Evolutionary conservation across 2,329 filamentous ascomycete genomes (phyloP), one percentile per base, ranked within the genome.

Genomic region (Hypoxylon sp.): DNA sequence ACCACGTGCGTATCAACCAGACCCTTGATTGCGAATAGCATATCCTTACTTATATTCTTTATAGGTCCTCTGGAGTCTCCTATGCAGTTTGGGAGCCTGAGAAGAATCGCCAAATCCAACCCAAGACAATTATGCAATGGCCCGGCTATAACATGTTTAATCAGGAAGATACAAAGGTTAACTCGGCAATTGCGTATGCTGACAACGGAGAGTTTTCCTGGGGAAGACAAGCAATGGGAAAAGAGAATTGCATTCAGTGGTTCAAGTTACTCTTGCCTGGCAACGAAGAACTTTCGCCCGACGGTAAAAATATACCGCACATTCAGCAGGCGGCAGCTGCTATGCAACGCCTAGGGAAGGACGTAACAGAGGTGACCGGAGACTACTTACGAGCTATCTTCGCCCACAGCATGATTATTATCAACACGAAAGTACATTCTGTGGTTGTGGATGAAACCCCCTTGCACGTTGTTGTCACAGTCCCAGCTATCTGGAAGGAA

Each of bases 401-500:
- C 73, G 17, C 56, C 0, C 67, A 73, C 20, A 51, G 50, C 2
- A 37, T 66, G 0, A 40, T 62, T 1, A 52, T 50, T 6, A 71
- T 77, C 7, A 48, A 38, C 7, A 36, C 51, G 15, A 56, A 64
- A 0, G 34, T 62, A 3, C 69, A 69, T 0, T n/a, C 50, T 0
- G 35, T 51, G 0, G 50, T 69, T 0, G 19, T 71, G 0, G 51
- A 63, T 0, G 41, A 49, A 6, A 56, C 62, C 4, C 59, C 23
- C 0, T 65, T 77, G 7, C 64, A 73, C 8, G 58, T 78, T 2
- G 66, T 77, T 1, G 55, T 76, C 1, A 78, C 76, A 0, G 26
- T 79, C 0, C 76, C 76, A 0, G 76, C 76, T 0, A 77, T 78
- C 6, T 79, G 76, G 75, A 71, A 72, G 0, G 59, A 67, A 0